Conservation (phyloP, 371 early-diverging fungal genomes). For the Apophysomyces elegans region DNA sequence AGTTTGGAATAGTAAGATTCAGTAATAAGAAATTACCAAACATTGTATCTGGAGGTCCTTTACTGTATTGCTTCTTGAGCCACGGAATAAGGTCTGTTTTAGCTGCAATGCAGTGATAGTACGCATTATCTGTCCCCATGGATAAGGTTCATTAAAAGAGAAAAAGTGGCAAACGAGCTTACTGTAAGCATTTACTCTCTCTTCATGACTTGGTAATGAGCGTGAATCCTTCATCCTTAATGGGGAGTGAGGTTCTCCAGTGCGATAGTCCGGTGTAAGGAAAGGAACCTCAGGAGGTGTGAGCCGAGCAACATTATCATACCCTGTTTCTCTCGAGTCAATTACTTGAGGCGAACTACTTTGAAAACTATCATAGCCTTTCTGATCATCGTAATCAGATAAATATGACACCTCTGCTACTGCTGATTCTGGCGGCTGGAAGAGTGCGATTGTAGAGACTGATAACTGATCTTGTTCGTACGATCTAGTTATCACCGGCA, state of each 20-base stretch:
- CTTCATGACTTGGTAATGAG: constrained; percentile 5
- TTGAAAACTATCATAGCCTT: no score
- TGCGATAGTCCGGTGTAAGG: constrained; percentile 20
- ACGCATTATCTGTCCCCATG: constrained; percentile 24
- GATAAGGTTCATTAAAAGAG: neutral
- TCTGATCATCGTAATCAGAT: neutral
- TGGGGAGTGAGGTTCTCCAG: constrained; percentile 14
- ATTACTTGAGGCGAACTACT: no score
- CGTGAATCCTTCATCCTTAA: constrained; percentile 14
- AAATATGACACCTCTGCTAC: neutral
- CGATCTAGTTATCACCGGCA: neutral
- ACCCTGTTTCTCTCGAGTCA: neutral
- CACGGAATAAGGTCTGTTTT: constrained; percentile 29
- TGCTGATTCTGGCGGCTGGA: no score
- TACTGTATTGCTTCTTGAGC: constrained; percentile 35
- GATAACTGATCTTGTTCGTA: neutral
- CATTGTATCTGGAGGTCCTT: constrained; percentile 32
- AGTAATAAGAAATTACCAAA: constrained; percentile 15
- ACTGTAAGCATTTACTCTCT: constrained; percentile 14
- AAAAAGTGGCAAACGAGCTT: neutral
- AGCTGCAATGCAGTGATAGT: constrained; percentile 30
- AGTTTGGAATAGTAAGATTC: neutral
- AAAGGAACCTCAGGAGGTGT: neutral
- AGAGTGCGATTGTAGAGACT: neutral
- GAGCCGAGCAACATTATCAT: neutral